These are phyloP conservation scores for Pichia sp. DNA, from an alignment of 1,139 yeast genomes.

Conservation along the genomic window DNA sequence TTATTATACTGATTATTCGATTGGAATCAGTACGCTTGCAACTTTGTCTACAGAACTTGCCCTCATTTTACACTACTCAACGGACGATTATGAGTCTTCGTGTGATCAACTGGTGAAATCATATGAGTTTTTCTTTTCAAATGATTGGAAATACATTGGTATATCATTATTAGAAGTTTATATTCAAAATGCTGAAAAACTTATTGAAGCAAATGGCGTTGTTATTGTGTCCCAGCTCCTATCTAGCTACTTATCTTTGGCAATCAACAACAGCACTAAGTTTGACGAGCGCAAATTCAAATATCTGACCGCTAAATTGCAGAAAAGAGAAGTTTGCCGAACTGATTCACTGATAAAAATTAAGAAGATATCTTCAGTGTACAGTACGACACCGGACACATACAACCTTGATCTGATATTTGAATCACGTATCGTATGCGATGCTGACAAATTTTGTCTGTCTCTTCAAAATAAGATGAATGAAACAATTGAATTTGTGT, in stretches of 20 bases:
- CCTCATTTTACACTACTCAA: slow-evolving; percentile 46
- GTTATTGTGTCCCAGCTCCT: slow-evolving; percentile 11
- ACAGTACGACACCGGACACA: slow-evolving; percentile 14
- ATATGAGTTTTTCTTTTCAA: slow-evolving; percentile 54
- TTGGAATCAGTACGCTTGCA: slow-evolving; percentile 57
- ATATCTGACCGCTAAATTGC: slow-evolving; percentile 22
- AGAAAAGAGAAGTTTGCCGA: slow-evolving; percentile 19
- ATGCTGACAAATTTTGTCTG: slow-evolving; percentile 13
- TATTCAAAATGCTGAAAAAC: slow-evolving; percentile 55
- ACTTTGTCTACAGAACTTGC: slow-evolving; percentile 79
- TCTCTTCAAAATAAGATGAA: slow-evolving; percentile 5
- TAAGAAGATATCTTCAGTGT: slow-evolving; percentile 12
- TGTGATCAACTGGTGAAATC: slow-evolving; percentile 49
- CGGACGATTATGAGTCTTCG: slow-evolving; percentile 50
- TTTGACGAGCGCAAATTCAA: slow-evolving; percentile 14
- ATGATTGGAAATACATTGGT: slow-evolving; percentile 75
- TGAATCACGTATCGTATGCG: slow-evolving; percentile 13
- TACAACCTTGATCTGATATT: slow-evolving; percentile 16
- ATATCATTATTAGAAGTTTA: slow-evolving; percentile 55
- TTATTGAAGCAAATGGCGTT: slow-evolving; percentile 17
- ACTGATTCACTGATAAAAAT: slow-evolving; percentile 30
- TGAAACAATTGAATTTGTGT: slow-evolving; percentile 11
- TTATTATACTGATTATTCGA: slow-evolving; percentile 19
- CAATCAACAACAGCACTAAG: slow-evolving; percentile 1
- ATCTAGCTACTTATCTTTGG: slow-evolving; percentile 21